Conservation (phyloP, 495 filamentous ascomycete species). For the Podospora conica region DNA sequence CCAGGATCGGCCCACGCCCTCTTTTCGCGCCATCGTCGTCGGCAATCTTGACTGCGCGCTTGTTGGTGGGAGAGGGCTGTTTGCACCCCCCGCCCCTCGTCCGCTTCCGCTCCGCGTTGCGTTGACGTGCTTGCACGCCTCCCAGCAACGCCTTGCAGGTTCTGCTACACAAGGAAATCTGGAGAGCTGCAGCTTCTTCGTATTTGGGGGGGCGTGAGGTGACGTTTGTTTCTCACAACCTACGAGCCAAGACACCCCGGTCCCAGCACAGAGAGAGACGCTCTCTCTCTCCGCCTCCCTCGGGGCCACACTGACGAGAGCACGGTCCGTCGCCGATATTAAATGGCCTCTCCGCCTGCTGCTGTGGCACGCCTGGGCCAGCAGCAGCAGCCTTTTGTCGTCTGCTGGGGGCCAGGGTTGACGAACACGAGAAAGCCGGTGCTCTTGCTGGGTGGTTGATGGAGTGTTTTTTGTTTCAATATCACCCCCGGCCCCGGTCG, state of each 20-base stretch:
- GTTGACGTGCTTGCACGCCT: constrained; percentile 9
- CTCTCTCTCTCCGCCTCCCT: not conserved
- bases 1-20: not conserved
- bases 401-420: no score
- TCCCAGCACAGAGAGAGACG: not conserved
- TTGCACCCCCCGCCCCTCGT: not conserved
- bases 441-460: not conserved
- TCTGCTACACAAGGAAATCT: constrained; percentile 8
- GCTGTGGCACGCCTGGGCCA: not conserved
- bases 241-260: not conserved
- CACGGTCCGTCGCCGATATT: not conserved
- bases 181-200: constrained; percentile 11
- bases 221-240: not conserved
- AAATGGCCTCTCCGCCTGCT: not conserved
- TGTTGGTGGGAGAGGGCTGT: not conserved
- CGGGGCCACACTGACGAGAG: not conserved
- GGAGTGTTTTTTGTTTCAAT: constrained; percentile 1
- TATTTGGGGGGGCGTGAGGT: not conserved
- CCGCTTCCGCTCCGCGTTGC: not conserved
- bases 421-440: constrained; percentile 7
- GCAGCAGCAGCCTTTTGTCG: no score
- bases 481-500: not conserved
- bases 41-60: not conserved
- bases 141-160: constrained; percentile 4
- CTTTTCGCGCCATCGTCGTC: not conserved